A percentile compares a stretch with the other conserved stretches of the same genome.
Conservation (phyloP, 1,284 basidiomycete species). For the Vanrija sp. region DNA sequence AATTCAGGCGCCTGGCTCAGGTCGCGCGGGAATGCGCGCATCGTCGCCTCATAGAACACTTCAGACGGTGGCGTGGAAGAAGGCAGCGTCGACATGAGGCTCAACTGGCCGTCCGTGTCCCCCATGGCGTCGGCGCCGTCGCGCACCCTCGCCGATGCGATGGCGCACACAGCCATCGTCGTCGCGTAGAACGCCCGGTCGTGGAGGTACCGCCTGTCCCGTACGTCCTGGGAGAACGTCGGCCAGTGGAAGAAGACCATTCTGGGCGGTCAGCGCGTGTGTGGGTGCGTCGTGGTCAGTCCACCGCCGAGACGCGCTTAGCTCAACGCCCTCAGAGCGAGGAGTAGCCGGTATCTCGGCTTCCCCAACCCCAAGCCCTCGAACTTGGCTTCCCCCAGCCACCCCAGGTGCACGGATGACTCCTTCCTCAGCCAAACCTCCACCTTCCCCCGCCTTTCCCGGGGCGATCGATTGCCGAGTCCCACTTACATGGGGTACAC, state of each 20-base stretch:
- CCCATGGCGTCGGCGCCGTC: constrained; percentile 30
- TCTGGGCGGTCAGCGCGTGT: constrained; percentile 14
- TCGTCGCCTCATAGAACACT: constrained; percentile 26
- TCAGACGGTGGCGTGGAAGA: constrained; percentile 19
- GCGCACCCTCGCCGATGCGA: constrained; percentile 36
- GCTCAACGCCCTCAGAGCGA: neutral
- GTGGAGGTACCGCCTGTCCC: constrained; percentile 23
- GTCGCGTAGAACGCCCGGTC: constrained; percentile 35
- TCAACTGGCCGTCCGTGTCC: neutral
- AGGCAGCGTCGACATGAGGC: constrained; percentile 3
- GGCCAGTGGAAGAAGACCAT: constrained; percentile 46
- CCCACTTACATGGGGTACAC: constrained; percentile 39
- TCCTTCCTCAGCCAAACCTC: too few relatives aligned
- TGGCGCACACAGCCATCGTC: constrained; percentile 41
- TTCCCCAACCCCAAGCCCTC: too few relatives aligned
- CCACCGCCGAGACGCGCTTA: neutral
- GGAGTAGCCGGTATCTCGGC: too few relatives aligned
- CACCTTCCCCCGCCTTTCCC: too few relatives aligned
- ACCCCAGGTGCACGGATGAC: too few relatives aligned
- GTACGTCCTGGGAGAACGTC: constrained; percentile 28
- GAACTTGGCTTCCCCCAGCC: too few relatives aligned
- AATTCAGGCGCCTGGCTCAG: constrained; percentile 22
- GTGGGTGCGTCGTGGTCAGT: neutral
- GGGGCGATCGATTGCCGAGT: too few relatives aligned
- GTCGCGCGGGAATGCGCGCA: constrained; percentile 23